Evolutionary conservation across 768 basidiomycete genomes (phyloP).

Genomic region (Xanthoconium purpureum): DNA sequence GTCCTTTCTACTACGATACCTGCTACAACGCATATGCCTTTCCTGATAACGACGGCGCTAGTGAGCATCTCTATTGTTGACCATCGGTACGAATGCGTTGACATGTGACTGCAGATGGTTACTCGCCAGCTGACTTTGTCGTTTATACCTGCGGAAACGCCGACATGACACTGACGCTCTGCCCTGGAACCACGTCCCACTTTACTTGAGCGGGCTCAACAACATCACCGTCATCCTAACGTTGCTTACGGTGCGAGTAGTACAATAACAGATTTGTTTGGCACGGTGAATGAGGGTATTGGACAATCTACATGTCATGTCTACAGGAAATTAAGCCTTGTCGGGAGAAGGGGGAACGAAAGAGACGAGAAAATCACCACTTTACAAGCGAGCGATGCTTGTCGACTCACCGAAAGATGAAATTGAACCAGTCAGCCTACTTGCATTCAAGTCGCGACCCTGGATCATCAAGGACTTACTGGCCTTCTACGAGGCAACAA

Average conservation of each 20-base stretch:
- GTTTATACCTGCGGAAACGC: slow-evolving; percentile 29
- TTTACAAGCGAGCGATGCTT: not conserved
- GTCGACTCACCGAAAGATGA: too few species aligned
- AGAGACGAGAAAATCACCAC: not conserved
- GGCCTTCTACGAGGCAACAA: too few species aligned
- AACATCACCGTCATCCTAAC: too few species aligned
- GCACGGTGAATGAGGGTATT: not conserved
- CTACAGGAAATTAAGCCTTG: not conserved
- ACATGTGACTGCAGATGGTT: slow-evolving; percentile 16
- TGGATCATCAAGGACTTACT: too few species aligned
- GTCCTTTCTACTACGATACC: slow-evolving; percentile 27
- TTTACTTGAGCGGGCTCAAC: not conserved
- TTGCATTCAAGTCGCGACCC: too few species aligned
- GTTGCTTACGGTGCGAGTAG: not conserved
- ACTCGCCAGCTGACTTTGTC: slow-evolving; percentile 28
- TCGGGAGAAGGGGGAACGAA: not conserved
- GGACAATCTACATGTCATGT: not conserved
- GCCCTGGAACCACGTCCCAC: slow-evolving; percentile 24
- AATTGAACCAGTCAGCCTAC: too few species aligned
- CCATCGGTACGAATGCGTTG: too few species aligned
- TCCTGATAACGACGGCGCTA: slow-evolving; percentile 32
- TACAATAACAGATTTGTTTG: not conserved
- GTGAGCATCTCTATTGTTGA: slow-evolving; percentile 10
- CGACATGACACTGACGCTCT: slow-evolving; percentile 30
- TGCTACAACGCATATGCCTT: slow-evolving; percentile 34